These are phyloP conservation scores for Corchorus capsularis DNA, from an alignment of 345 rosid genomes.

Conservation along the genomic window DNA sequence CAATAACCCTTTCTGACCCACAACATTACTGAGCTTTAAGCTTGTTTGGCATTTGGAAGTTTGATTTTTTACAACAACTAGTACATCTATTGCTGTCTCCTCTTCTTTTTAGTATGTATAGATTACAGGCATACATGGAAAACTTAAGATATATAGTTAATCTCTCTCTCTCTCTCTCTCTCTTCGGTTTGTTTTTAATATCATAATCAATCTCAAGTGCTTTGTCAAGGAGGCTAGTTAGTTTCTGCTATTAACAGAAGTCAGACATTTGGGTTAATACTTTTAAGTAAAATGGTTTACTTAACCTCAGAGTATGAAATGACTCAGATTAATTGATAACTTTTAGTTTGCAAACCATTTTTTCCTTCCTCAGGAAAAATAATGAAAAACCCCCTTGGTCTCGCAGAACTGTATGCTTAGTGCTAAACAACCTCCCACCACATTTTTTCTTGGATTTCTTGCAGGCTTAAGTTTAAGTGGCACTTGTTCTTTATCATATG, in stretches of 20 bases:
- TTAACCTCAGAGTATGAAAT: constrained; percentile 6
- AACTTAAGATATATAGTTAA: not conserved
- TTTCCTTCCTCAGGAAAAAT: not conserved
- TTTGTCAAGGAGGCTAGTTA: not conserved
- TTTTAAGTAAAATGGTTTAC: not conserved
- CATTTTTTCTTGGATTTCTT: constrained; percentile 3
- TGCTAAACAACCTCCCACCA: constrained; percentile 20
- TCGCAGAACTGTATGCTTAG: not conserved
- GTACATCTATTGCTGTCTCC: not conserved
- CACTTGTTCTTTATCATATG: constrained; percentile 24
- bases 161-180: not conserved
- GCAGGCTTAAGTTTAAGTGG: constrained; percentile 41
- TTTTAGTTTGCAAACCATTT: not conserved
- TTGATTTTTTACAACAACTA: not conserved
- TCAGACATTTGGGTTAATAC: not conserved
- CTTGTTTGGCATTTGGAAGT: not conserved
- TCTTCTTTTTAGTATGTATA: not conserved
- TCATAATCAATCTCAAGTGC: not conserved
- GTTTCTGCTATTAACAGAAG: constrained; percentile 1
- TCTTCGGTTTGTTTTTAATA: not conserved
- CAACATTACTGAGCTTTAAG: not conserved
- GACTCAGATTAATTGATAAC: not conserved
- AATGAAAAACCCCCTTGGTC: constrained; percentile 13
- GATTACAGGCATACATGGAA: not conserved
- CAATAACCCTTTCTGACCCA: not conserved